Conservation (phyloP, 345 rosid species). For the Syzygium aromaticum region DNA sequence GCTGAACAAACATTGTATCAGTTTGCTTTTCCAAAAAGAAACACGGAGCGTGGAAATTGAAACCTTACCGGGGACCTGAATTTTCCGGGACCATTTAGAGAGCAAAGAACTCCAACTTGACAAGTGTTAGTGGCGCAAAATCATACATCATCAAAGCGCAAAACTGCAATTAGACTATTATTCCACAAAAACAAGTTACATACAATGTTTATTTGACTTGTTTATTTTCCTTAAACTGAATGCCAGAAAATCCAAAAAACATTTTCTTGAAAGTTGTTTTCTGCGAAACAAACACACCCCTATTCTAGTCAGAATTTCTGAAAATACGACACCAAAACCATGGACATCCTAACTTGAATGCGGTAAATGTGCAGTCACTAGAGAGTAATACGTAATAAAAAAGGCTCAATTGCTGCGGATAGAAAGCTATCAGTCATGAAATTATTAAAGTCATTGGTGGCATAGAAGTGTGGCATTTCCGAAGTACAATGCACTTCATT, state of each 20-base stretch:
- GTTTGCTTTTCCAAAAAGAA: neutral
- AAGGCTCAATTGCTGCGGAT: too few relatives aligned
- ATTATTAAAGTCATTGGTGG: too few relatives aligned
- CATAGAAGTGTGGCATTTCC: too few relatives aligned
- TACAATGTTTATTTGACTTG: too few relatives aligned
- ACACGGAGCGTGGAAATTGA: neutral
- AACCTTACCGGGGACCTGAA: neutral
- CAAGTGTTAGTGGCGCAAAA: neutral
- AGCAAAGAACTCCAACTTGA: neutral
- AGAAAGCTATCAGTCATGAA: too few relatives aligned
- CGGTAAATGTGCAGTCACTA: too few relatives aligned
- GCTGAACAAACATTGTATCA: neutral
- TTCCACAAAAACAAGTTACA: neutral
- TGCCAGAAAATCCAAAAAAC: too few relatives aligned
- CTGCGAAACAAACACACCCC: too few relatives aligned
- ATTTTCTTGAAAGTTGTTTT: too few relatives aligned
- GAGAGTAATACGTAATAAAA: too few relatives aligned
- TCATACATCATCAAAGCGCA: neutral
- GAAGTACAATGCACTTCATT: too few relatives aligned
- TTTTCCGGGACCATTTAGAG: neutral
- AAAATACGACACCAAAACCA: slow-evolving; percentile 67
- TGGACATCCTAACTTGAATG: slow-evolving; percentile 75
- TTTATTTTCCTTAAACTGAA: too few relatives aligned
- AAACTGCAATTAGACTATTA: neutral
- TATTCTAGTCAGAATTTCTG: slow-evolving; percentile 61